phyloP scores from a whole-genome alignment of 148 eudicot species.

The Linanthus parryae region DNA sequence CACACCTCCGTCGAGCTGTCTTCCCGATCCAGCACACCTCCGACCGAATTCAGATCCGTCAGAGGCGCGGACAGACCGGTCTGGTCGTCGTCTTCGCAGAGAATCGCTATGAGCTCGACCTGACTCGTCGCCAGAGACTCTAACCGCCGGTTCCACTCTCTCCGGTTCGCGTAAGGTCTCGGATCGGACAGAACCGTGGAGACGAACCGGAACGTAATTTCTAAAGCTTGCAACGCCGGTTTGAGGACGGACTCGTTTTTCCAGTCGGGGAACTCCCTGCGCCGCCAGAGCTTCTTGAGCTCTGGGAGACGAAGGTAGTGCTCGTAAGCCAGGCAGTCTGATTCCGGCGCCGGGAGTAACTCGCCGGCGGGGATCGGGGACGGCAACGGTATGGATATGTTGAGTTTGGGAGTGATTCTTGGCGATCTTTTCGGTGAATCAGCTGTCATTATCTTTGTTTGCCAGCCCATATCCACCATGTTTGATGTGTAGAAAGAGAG shows the following conservation, averaged over 20 bases:
- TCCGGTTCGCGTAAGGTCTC: conserved; percentile 47
- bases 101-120: conserved; percentile 39
- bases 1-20: conserved; percentile 61
- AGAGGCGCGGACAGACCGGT: conserved; percentile 37
- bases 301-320: conserved; percentile 61
- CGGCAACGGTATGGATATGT: conserved; percentile 16
- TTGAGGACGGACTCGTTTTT: conserved; percentile 41
- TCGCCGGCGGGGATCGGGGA: conserved; percentile 22
- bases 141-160: conserved; percentile 55
- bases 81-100: conserved; percentile 44
- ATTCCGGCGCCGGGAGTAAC: conserved; percentile 38
- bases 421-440: conserved; percentile 34
- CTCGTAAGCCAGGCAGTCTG: conserved; percentile 58
- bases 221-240: conserved; percentile 63
- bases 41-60: conserved; percentile 32
- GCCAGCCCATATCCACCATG: conserved; percentile 68
- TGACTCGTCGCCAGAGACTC: conserved; percentile 41
- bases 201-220: conserved; percentile 65
- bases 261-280: conserved; percentile 52
- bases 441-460: conserved; percentile 42
- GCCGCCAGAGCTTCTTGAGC: conserved; percentile 40
- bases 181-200: conserved; percentile 49
- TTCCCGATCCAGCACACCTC: conserved; percentile 39
- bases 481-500: background rate
- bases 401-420: conserved; percentile 24